Evolutionary conservation across 495 filamentous ascomycete genomes (phyloP).

Genomic region (Lasiosphaeria hispida): DNA sequence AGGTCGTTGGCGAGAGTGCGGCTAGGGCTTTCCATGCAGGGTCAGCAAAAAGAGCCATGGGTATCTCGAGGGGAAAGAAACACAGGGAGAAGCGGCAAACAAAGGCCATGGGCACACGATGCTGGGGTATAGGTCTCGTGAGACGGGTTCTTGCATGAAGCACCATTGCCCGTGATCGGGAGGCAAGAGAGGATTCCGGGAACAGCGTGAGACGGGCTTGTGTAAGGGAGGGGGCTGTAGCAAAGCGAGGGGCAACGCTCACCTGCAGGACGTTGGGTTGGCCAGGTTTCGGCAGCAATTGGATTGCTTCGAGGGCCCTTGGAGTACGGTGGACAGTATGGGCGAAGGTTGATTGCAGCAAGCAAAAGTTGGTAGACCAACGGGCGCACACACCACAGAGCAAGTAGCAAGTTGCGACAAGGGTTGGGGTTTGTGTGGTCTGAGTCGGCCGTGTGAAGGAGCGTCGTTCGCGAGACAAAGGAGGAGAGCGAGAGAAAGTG

Average conservation of each 20-base stretch:
- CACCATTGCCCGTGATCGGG: conserved; percentile 10
- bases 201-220: conserved; percentile 1
- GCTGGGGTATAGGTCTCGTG: conserved; percentile 9
- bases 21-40: conserved; percentile 2
- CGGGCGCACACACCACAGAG: not conserved
- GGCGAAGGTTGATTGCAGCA: conserved; percentile 11
- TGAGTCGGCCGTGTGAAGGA: not conserved
- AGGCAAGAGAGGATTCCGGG: conserved; percentile 5
- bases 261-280: conserved; percentile 9
- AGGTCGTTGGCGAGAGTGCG: not conserved
- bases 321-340: not conserved
- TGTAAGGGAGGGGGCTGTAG: conserved; percentile 1
- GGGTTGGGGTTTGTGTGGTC: not conserved
- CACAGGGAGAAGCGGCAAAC: not conserved
- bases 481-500: not conserved
- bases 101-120: not conserved
- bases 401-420: not conserved
- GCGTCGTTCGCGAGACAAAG: not conserved
- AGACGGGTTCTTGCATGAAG: conserved; percentile 11
- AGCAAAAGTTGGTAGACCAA: not conserved
- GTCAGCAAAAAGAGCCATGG: conserved; percentile 9
- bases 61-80: not conserved
- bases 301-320: conserved; percentile 2
- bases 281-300: conserved; percentile 5
- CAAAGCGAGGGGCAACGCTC: conserved; percentile 6